Percentiles rank a stretch among this genome's conserved stretches.
Conservation (phyloP, 2,329 filamentous ascomycete genomes). For the Pestalotiopsis sp. region DNA sequence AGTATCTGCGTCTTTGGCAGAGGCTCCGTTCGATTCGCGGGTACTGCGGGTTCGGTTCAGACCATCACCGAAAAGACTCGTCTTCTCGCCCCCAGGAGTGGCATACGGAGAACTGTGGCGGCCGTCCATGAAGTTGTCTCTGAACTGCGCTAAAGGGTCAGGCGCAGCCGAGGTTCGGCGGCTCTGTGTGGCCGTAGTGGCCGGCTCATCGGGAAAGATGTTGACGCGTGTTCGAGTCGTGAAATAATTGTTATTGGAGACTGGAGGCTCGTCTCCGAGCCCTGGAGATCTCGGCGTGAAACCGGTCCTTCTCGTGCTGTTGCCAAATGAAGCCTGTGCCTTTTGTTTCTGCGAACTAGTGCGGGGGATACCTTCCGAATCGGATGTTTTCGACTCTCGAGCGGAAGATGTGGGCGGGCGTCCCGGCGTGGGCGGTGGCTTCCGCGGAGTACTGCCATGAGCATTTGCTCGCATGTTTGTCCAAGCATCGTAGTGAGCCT, state of each 20-base stretch:
- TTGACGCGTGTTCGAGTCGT: conserved; percentile 33
- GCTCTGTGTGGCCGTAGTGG: conserved; percentile 17
- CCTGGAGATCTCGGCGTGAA: conserved; percentile 50
- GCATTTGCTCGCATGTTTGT: conserved; percentile 30
- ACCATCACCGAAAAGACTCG: conserved; percentile 53
- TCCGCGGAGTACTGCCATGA: conserved; percentile 11
- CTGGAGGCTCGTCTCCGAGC: conserved; percentile 52
- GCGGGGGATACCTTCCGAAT: conserved; percentile 37
- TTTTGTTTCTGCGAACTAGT: conserved; percentile 55
- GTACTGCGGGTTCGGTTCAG: conserved; percentile 46
- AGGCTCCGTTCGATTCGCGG: conserved; percentile 33
- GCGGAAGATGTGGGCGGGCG: conserved; percentile 28
- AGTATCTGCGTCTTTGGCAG: conserved; percentile 17
- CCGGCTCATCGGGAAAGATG: conserved; percentile 27
- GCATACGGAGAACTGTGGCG: conserved; percentile 60
- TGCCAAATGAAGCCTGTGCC: conserved; percentile 55
- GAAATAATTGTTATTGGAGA: conserved; percentile 51
- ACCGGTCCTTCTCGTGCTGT: conserved; percentile 41
- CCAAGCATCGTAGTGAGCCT: conserved; percentile 34
- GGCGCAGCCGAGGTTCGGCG: conserved; percentile 18
- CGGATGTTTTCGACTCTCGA: conserved; percentile 24
- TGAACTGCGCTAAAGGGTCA: conserved; percentile 51
- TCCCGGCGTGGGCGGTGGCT: conserved; percentile 25
- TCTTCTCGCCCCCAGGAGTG: conserved; percentile 57
- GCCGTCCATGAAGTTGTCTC: conserved; percentile 43